Base-by-base conservation (phyloP, 371 early-diverging fungal species). In the Mortierella sp. region DNA sequence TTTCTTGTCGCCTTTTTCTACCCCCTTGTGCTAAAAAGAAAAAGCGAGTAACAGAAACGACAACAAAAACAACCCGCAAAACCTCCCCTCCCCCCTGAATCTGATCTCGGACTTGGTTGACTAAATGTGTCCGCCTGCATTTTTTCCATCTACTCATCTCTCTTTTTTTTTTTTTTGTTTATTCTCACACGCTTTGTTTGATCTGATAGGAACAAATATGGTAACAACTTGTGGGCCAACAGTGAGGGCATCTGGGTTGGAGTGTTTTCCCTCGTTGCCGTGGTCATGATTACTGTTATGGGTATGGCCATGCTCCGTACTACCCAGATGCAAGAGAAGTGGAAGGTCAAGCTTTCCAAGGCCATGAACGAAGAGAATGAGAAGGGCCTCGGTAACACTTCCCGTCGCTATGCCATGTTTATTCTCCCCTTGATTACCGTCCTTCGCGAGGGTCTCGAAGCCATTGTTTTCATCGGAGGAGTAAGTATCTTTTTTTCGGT, bases 391-490 rank as follows among this genome's bases (percentile, higher is more conserved):
- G 81, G 83, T 16, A 80, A 93, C 92, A 27, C 90, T 5, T 81
- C 82, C 18, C 76, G 85, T 48, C 76, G 75, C 11, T 85, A 85
- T 58, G 86, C 86, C 1, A 92, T 96, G 84, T 92, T 96, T 83
- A 84, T 94, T 63, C 87, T 95, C 51, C 96, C 97, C 10, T 94
- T 95, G 70, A 85, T 96, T 76, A 96, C 97, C 32, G 92, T 97
- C 3, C 87, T 96, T 46, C 92, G 97, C 58, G 97, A 96, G 90
- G 96, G 96, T 24, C 90, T 97, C 51, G 95, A 96, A 87, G 92
- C 95, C 18, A 91, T 97, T 12, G 92, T 97, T 7, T 95, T 97
- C 85, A 91, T 96, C 70, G 96, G 93, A 76, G 97, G 97, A 56
- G 96, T 96, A 77, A 89, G 84, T 90, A 85, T 77, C 71, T 29